Evolutionary conservation across 495 filamentous ascomycete species (phyloP).

Genomic region (Gamarada debralockiae): DNA sequence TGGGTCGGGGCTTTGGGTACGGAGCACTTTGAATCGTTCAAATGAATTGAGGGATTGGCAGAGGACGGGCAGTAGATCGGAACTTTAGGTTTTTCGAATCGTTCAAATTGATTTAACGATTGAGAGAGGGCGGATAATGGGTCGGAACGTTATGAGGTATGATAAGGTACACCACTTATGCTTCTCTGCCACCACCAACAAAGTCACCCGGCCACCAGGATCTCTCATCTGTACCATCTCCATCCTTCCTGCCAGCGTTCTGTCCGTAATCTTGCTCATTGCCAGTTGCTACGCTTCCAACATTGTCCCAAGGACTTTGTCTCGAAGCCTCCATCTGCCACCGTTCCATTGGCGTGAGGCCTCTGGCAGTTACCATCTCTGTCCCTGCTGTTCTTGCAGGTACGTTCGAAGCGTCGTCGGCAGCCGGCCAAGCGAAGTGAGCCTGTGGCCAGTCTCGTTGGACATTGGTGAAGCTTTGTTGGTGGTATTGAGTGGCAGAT

Average conservation of each 20-base stretch:
- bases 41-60: too few species aligned
- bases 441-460: background rate
- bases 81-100: too few species aligned
- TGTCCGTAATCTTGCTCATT: background rate
- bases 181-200: too few species aligned
- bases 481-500: background rate
- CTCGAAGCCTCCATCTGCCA: constrained; percentile 3
- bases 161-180: too few species aligned
- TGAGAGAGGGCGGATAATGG: too few species aligned
- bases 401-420: background rate
- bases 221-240: background rate
- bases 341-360: constrained; percentile 5
- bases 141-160: too few species aligned
- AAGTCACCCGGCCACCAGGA: too few species aligned
- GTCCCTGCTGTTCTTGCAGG: background rate
- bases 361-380: too few species aligned
- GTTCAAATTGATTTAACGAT: too few species aligned
- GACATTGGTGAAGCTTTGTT: background rate
- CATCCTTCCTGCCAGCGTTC: background rate
- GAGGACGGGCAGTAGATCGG: too few species aligned
- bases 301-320: background rate
- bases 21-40: too few species aligned
- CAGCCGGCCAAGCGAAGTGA: background rate
- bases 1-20: too few species aligned
- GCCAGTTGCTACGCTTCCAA: background rate